A percentile compares a stretch with the other conserved stretches of the same genome.
phyloP scores from a whole-genome alignment of 805 yeast species.

The Candida lessepsii region DNA sequence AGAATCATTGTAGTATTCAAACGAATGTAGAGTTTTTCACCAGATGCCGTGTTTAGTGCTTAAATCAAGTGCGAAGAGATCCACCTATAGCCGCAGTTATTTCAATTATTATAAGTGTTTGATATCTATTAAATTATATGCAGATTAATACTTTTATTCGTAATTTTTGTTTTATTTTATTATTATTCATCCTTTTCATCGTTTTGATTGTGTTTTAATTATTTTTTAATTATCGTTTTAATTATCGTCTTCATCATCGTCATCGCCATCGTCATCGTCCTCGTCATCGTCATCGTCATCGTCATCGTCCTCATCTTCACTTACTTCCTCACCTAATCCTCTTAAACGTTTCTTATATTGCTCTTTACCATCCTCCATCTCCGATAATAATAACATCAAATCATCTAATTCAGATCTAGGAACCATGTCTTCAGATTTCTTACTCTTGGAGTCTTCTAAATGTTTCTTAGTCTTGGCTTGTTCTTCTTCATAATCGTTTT shows the following conservation, averaged over 20 bases:
- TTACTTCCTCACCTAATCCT: conserved; percentile 55
- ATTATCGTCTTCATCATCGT: too few species aligned
- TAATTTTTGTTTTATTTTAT: too few species aligned
- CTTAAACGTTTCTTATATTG: conserved; percentile 54
- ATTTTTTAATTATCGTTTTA: too few species aligned
- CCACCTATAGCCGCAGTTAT: too few species aligned
- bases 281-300: conserved; percentile 57
- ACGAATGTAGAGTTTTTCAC: not conserved
- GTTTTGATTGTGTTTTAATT: too few species aligned
- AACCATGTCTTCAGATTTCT: conserved; percentile 1
- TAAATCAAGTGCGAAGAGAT: too few species aligned
- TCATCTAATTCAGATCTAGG: conserved; percentile 48
- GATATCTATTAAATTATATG: conserved; percentile 4
- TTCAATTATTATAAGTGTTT: too few species aligned
- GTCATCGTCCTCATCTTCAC: conserved; percentile 70
- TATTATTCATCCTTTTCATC: too few species aligned
- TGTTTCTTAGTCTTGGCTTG: not conserved
- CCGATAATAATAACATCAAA: conserved; percentile 70
- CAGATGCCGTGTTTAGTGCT: too few species aligned
- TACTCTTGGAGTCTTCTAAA: not conserved
- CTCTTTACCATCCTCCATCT: conserved; percentile 66
- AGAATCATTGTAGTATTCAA: conserved; percentile 50
- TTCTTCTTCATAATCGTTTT: not conserved
- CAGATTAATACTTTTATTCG: conserved; percentile 6
- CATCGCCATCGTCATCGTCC: conserved; percentile 28